Base-by-base conservation (phyloP, 179 eudicot genomes). In the Silene vulgaris region DNA sequence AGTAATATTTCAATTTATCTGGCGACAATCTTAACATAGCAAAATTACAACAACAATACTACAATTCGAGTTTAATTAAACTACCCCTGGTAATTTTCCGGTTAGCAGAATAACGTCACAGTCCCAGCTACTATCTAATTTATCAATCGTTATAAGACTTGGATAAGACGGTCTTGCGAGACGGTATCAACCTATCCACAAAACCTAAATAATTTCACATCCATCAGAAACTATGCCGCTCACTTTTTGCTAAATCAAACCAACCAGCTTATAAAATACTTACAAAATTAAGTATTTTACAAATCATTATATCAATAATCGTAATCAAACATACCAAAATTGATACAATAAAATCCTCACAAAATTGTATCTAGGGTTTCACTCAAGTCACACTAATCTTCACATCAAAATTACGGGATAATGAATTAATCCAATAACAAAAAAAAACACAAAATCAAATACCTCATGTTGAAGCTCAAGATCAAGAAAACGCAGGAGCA, bases 321-420 rank as follows among this genome's bases (percentile, higher is more conserved):
- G 7, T 9, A 14, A 30, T 19, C 17, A 65, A 30, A 30, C 17
- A 29, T 5, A 14, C 45, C 1, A 65, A 65, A 32, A 32, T 32
- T 32, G n/a, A 12, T 9, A 30, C 32, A 63, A 63, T 26, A 6
- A 63, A 63, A 13, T 63, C 21, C 35, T 63, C 21, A 30, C 45
- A 16, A 65, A 65, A 26, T 65, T n/a, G 23, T 63, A 65, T 29
- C 9, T 65, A 65, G 48, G 48, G 69, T 32, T 65, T 65, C 19
- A 5, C 17, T 65, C 45, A 65, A 29, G 48, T 13, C 3, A 65
- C 69, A 65, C 48, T 29, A 65, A 30, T 13, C 30, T 11, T 65
- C 45, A 30, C 19, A 65, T 29, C 45, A 30, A 29, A 30, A 16
- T 50, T 71, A 21, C 45, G 45, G 6, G 45, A 37, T 37, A 37